Evolutionary conservation across 306 rosid genomes (phyloP).

Genomic region (Corylus heterophylla): DNA sequence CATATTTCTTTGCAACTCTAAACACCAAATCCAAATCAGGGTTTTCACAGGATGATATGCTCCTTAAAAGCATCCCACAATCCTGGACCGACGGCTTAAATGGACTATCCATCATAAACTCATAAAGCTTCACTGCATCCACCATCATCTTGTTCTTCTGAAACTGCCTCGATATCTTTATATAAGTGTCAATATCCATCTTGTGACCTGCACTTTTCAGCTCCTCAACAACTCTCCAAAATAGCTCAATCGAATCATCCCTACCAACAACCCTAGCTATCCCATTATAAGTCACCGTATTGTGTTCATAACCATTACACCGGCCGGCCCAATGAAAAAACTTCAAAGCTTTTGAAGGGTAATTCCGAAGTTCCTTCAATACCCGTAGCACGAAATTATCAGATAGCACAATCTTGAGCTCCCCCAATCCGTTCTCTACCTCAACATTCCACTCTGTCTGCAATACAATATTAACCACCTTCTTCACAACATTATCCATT

Average conservation of each 20-base stretch:
- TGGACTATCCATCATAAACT: constrained; percentile 89
- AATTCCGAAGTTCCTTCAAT: constrained; percentile 57
- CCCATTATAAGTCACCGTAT: constrained; percentile 68
- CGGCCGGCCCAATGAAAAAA: constrained; percentile 69
- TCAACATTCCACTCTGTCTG: constrained; percentile 57
- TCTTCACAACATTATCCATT: constrained; percentile 47
- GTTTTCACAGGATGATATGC: constrained; percentile 37
- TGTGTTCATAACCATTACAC: constrained; percentile 50
- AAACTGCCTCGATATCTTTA: constrained; percentile 69
- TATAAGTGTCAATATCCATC: constrained; percentile 75
- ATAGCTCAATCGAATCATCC: constrained; percentile 52
- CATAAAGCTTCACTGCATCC: constrained; percentile 88
- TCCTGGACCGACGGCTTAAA: constrained; percentile 66
- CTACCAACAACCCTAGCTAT: constrained; percentile 63
- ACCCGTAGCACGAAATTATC: constrained; percentile 63
- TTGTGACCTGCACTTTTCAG: constrained; percentile 59
- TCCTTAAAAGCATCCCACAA: constrained; percentile 52
- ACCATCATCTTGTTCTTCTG: constrained; percentile 62
- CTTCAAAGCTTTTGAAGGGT: constrained; percentile 51
- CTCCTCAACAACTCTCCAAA: constrained; percentile 73
- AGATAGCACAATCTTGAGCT: constrained; percentile 42
- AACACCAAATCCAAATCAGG: constrained; percentile 63
- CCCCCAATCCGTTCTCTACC: constrained; percentile 48
- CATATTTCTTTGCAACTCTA: constrained; percentile 68
- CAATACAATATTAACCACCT: constrained; percentile 53